Base-by-base conservation (phyloP, 306 rosid species). In the Parietaria judaica region DNA sequence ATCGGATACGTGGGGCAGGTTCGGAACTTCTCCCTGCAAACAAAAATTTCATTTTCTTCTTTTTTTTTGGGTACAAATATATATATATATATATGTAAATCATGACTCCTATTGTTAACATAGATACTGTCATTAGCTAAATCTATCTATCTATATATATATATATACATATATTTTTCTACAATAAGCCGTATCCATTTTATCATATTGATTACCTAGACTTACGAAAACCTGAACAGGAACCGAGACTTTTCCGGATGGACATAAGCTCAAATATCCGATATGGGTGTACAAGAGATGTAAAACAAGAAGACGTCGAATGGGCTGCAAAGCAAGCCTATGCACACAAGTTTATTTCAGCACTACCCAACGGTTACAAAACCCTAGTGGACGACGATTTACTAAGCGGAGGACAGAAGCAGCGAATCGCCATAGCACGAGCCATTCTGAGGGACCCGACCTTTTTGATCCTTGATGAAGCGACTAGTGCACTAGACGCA, bases 1-100 rank as follows among this genome's bases (percentile, higher is more conserved):
- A 71, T 88, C 31, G 98, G 98, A 77, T 88, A 14, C 70, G 98
- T 92, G 44, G 98, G 98, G 60, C 96, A 92, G 98, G 98, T 92
- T 72, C 64, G 35, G 69, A 64, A 15, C 49, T 73, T 66, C 51
- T 59, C 65, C 17, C 70, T 36, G 11, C 52, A n/a, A n/a, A n/a
- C n/a, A n/a, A n/a, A n/a, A n/a, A n/a, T n/a, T n/a, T n/a, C n/a
- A n/a, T n/a, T n/a, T n/a, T n/a, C n/a, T n/a, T n/a, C n/a, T n/a
- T n/a, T n/a, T n/a, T n/a, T n/a, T n/a, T n/a, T n/a, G n/a, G n/a
- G n/a, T n/a, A n/a, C n/a, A n/a, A n/a, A n/a, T n/a, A n/a, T n/a
- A n/a, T n/a, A n/a, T n/a, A n/a, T n/a, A n/a, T n/a, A n/a, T n/a
- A n/a, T n/a, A n/a, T n/a, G n/a, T n/a, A n/a, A n/a, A n/a, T n/a